phyloP scores from a whole-genome alignment of 2,329 filamentous ascomycete genomes.

The Talaromyces islandicus region DNA sequence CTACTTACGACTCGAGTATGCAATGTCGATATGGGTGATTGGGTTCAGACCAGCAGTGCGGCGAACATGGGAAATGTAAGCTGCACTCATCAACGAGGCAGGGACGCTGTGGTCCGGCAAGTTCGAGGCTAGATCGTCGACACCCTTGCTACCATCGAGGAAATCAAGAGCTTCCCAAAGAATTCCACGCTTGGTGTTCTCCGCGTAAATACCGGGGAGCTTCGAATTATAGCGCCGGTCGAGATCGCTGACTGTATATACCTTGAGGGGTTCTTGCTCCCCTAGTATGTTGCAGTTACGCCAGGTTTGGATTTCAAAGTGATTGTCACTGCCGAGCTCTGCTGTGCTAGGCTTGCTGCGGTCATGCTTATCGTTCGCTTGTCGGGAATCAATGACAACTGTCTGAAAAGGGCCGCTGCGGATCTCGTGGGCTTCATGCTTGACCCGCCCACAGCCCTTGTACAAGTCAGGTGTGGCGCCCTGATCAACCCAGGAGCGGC shows the following conservation, averaged over 20 bases:
- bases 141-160: not conserved
- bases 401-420: constrained; percentile 1
- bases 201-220: not conserved
- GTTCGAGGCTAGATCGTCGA: not conserved
- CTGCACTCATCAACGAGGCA: not conserved
- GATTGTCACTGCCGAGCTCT: not conserved
- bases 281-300: not conserved
- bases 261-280: not conserved
- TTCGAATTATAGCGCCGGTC: not conserved
- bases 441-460: not conserved
- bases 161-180: not conserved
- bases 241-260: not conserved
- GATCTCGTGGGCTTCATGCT: constrained; percentile 1
- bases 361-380: not conserved
- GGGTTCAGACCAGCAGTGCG: not conserved
- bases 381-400: constrained; percentile 1
- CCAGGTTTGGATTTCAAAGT: not conserved
- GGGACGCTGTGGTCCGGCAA: not conserved
- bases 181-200: not conserved
- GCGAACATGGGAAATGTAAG: not conserved
- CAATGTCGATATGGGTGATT: not conserved
- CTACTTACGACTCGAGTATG: not conserved
- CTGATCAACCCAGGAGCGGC: not conserved
- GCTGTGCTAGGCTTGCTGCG: not conserved
- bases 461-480: not conserved